Evolutionary conservation across 805 yeast genomes (phyloP), one percentile per base, ranked within the genome.

Genomic region (Saturnispora besseyi): DNA sequence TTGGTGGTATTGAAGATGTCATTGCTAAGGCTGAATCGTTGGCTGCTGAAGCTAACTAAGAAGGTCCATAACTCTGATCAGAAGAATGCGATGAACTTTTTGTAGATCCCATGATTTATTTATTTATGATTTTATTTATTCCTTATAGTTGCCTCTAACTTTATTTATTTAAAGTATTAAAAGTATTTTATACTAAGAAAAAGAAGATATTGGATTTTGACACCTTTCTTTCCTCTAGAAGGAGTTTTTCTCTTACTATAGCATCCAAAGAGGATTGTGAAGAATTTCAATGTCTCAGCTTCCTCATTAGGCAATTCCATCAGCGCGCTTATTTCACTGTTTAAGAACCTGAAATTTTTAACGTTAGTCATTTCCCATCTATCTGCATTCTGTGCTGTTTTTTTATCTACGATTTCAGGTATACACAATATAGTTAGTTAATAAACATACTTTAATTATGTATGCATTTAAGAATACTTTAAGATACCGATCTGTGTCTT

Each of bases 1-100:
- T 93, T 76, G 99, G 99, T 79, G 96, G 96, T 79, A 90, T 93
- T 68, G 97, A 90, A 73, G 99, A 93, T 76, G 99, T 83, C 65
- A 75, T 89, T 72, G 95, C 97, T 71, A 93, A 93, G 84, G 98
- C 97, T 70, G 98, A 93, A 78, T 90, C 91, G 81, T 76, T 93
- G 73, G 98, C 98, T 75, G 81, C 95, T 72, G 96, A 88, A 73
- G 77, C 88, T 65, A 81, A 81, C 68, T 82, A 81, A 67, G 33
- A 22, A 44, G 37, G 48, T 48, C 34, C 30, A 24, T 43, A 43
- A 43, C 45, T 31, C 45, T 43, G 45, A 43, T 43, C 45, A 43
- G 30, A 43, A 43, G 45, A 45, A 34, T 31, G 36, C 34, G 47
- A 31, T 47, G 45, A 40, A 41, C 43, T 33, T 22, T 47, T 41